Conservation (phyloP, 768 basidiomycete genomes). For the Chalciporus sphaerocephalus region DNA sequence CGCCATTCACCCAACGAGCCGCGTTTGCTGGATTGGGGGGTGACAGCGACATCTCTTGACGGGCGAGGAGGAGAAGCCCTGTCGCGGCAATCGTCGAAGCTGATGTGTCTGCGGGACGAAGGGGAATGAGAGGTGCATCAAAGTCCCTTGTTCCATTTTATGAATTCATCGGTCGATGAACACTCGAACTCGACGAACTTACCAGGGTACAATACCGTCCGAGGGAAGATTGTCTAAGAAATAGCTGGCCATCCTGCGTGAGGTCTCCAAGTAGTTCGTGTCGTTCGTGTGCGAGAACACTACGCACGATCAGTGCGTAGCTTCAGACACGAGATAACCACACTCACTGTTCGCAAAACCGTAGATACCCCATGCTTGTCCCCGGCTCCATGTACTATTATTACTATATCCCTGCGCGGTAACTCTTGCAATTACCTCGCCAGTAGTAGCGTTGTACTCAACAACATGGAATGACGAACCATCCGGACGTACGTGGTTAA, state of each 20-base stretch:
- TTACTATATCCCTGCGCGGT: conserved; percentile 41
- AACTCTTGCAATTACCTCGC: conserved; percentile 30
- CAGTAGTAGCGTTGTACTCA: conserved; percentile 64
- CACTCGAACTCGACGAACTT: conserved; percentile 9
- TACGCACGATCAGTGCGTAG: conserved; percentile 20
- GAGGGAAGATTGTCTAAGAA: conserved; percentile 57
- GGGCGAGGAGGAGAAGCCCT: conserved; percentile 54
- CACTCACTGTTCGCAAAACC: conserved; percentile 25
- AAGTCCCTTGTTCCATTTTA: conserved; percentile 52
- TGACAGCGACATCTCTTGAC: conserved; percentile 34
- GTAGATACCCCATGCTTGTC: conserved; percentile 29
- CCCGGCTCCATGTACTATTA: conserved; percentile 33
- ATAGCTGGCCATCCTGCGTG: conserved; percentile 53
- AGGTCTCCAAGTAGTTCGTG: conserved; percentile 52
- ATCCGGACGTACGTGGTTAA: conserved; percentile 61
- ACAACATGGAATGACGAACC: conserved; percentile 54
- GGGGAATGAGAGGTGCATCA: conserved; percentile 56
- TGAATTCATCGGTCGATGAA: neutral
- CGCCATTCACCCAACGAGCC: conserved; percentile 43
- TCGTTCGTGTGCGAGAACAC: conserved; percentile 57
- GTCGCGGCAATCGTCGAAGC: conserved; percentile 61
- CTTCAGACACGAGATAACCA: neutral
- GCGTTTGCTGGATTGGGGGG: conserved; percentile 28
- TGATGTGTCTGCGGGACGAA: conserved; percentile 63
- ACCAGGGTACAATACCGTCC: conserved; percentile 69